Evolutionary conservation across 352 stramenopile species (phyloP).

Genomic region (Phytophthora melonis): DNA sequence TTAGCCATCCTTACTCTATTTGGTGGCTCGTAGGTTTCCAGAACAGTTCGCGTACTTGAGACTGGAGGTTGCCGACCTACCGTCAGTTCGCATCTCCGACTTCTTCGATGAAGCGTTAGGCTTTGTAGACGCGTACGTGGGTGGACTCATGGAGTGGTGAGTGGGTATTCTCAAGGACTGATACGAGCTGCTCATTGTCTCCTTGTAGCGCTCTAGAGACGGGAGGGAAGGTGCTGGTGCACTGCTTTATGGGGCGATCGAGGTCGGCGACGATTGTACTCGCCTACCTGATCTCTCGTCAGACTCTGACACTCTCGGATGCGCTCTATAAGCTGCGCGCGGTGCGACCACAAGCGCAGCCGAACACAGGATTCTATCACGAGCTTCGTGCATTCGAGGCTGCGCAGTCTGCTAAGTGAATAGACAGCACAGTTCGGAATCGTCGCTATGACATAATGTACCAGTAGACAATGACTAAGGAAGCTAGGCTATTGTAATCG

Average conservation of each 20-base stretch:
- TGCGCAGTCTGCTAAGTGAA: slow-evolving; percentile 17
- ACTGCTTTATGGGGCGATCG: slow-evolving; percentile 80
- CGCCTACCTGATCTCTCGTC: slow-evolving; percentile 64
- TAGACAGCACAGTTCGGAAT: not conserved
- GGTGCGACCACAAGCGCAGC: slow-evolving; percentile 65
- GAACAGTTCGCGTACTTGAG: slow-evolving; percentile 64
- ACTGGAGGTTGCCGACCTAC: slow-evolving; percentile 60
- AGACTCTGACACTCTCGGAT: slow-evolving; percentile 43
- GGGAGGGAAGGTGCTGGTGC: slow-evolving; percentile 73
- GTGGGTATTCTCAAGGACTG: not conserved
- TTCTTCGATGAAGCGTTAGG: slow-evolving; percentile 56
- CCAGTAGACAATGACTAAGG: not conserved
- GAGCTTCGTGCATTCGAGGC: slow-evolving; percentile 58
- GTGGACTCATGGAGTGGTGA: not conserved
- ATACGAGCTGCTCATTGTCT: not conserved
- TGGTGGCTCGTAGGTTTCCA: slow-evolving; percentile 44
- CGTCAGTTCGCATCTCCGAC: slow-evolving; percentile 44
- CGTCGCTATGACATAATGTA: not conserved
- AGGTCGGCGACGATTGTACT: slow-evolving; percentile 75
- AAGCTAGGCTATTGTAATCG: not conserved
- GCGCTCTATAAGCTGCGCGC: slow-evolving; percentile 53
- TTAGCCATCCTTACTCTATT: not conserved
- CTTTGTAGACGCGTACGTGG: slow-evolving; percentile 80
- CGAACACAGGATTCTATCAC: slow-evolving; percentile 73
- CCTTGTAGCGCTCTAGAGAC: slow-evolving; percentile 45